Conservation (phyloP, 139 green algal species). For the Zygnema circumcarinatum region DNA sequence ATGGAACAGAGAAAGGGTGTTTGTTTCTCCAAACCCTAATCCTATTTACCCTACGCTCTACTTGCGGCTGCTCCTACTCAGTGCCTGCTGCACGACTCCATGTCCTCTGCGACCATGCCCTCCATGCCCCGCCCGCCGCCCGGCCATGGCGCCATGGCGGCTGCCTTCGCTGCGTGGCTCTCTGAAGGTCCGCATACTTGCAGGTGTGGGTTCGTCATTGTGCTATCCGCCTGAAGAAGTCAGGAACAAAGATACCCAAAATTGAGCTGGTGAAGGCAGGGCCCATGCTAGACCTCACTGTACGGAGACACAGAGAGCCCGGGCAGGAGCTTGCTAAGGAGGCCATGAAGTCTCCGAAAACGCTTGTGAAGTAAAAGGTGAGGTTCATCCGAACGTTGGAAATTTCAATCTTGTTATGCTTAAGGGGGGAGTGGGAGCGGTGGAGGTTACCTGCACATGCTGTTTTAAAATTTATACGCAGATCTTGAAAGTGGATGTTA, state of each 20-base stretch:
- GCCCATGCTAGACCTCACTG: constrained; percentile 74
- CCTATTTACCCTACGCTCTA: too few species aligned
- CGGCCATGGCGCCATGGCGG: too few species aligned
- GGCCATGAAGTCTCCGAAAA: constrained; percentile 63
- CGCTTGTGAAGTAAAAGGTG: constrained; percentile 55
- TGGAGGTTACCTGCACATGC: constrained; percentile 2
- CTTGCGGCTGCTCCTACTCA: too few species aligned
- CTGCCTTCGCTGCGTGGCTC: not conserved
- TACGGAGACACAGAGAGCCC: constrained; percentile 74
- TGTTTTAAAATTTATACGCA: not conserved
- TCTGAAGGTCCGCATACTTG: not conserved
- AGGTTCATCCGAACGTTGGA: not conserved
- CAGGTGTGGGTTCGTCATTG: constrained; percentile 57
- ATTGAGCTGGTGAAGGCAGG: constrained; percentile 87
- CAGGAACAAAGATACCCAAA: constrained; percentile 67
- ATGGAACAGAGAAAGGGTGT: too few species aligned
- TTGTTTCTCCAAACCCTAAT: too few species aligned
- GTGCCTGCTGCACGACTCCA: too few species aligned
- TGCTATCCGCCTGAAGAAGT: constrained; percentile 52
- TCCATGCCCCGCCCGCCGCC: too few species aligned
- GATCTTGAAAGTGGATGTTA: not conserved
- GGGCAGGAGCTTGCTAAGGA: constrained; percentile 81
- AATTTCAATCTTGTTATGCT: not conserved
- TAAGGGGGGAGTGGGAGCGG: not conserved
- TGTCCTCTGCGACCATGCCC: too few species aligned